Conservation (phyloP, 768 basidiomycete species). For the Mycena rebaudengoi region DNA sequence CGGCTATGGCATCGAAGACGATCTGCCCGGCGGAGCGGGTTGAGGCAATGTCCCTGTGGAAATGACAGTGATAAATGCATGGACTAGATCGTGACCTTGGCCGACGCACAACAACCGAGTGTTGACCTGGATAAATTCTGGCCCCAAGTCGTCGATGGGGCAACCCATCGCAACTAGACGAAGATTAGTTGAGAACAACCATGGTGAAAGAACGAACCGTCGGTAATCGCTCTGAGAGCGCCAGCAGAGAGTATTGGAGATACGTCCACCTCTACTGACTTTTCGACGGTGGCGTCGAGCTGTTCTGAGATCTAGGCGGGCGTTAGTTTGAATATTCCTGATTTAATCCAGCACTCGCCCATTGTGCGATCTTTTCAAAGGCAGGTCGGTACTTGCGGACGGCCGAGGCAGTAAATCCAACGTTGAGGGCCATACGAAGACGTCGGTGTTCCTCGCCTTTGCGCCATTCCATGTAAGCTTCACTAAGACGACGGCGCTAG, state of each 20-base stretch:
- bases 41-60: slow-evolving; percentile 10
- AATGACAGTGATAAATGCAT: background rate
- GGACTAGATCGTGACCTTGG: background rate
- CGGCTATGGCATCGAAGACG: slow-evolving; percentile 10
- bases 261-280: background rate
- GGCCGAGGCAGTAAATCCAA: slow-evolving; percentile 8
- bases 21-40: slow-evolving; percentile 3
- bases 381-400: slow-evolving; percentile 8
- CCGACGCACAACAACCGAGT: slow-evolving; percentile 9
- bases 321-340: background rate
- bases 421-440: slow-evolving; percentile 3
- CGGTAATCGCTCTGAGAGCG: slow-evolving; percentile 14
- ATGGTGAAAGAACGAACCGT: background rate
- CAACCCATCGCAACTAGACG: slow-evolving; percentile 11
- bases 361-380: slow-evolving; percentile 2
- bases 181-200: background rate
- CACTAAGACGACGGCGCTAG: background rate
- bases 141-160: background rate
- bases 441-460: slow-evolving; percentile 5
- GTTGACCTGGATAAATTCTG: slow-evolving; percentile 2
- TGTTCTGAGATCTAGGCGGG: slow-evolving; percentile 3
- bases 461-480: background rate
- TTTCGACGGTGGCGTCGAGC: background rate
- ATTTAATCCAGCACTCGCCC: background rate
- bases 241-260: slow-evolving; percentile 6